Percentiles rank a stretch among this genome's conserved stretches.
Conservation (phyloP, 805 yeast genomes). For the Candida tallmaniae region DNA sequence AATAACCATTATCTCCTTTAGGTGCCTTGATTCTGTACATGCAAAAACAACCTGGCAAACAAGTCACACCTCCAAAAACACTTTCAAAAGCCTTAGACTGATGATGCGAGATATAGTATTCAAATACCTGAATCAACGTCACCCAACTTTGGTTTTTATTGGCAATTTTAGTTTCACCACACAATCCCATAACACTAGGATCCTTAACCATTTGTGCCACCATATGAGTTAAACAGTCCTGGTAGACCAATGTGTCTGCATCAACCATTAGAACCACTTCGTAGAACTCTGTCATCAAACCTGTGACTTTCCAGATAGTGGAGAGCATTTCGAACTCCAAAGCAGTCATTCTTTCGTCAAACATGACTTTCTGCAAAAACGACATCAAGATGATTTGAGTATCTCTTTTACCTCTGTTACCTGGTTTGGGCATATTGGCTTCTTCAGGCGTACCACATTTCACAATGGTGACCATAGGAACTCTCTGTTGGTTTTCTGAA, state of each 20-base stretch:
- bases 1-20: constrained; percentile 60
- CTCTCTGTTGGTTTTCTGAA: constrained; percentile 75
- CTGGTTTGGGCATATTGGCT: constrained; percentile 62
- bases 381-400: constrained; percentile 90
- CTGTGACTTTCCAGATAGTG: constrained; percentile 78
- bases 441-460: constrained; percentile 88
- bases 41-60: constrained; percentile 93
- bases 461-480: constrained; percentile 73
- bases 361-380: constrained; percentile 79
- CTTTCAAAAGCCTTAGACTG: constrained; percentile 93
- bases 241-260: constrained; percentile 87
- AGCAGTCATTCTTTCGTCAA: constrained; percentile 92
- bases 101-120: constrained; percentile 89
- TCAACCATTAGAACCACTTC: constrained; percentile 89
- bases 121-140: constrained; percentile 89
- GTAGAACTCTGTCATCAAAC: constrained; percentile 76
- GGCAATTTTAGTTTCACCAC: constrained; percentile 92
- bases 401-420: constrained; percentile 95
- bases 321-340: constrained; percentile 75
- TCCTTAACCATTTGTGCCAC: constrained; percentile 83
- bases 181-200: constrained; percentile 83
- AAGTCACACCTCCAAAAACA: constrained; percentile 92
- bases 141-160: constrained; percentile 85
- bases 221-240: constrained; percentile 88
- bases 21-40: constrained; percentile 91